Evolutionary conservation across 768 basidiomycete species (phyloP), one percentile per base, ranked within the genome.

Genomic region (Termitomyces sp.): DNA sequence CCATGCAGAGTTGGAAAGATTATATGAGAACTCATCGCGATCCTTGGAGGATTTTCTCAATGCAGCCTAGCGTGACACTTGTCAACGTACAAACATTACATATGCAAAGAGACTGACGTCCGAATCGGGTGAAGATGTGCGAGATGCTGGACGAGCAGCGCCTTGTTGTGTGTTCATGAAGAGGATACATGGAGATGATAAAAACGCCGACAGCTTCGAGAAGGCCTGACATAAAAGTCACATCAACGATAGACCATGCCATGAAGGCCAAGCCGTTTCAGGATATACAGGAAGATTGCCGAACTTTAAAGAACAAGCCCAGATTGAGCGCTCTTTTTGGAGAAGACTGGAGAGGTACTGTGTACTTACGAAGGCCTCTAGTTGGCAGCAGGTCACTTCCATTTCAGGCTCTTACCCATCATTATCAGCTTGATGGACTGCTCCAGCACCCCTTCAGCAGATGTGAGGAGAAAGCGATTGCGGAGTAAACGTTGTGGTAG

Each of bases 11-110:
- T 52, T 33, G 7, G 47, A 49, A 2, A 63, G 38, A 20, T 65
- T 40, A 44, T 74, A 72, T 0, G 22, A 4, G 52, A 71, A 73
- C 0, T 24, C 26, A 0, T 53, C 52, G 46, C 66, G 70, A 3
- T 43, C 9, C 5, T 58, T 24, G 38, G 71, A 73, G 40, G 65
- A 71, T 1, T 54, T 22, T 1, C 57, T 53, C n/a, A 62, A 40
- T 6, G 46, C 24, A 40, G 3, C 51, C 54, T 52, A 55, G 13
- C 9, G 11, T 22, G 22, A 38, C 9, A n/a, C 9, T 36, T 18
- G 26, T 36, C 11, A 5, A 9, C 24, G 14, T 1, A 16, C 35
- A 18, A 3, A 8, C 13, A 32, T 36, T 4, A 8, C 36, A 10
- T 0, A 36, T 36, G 32, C 6, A 8, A 36, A 35, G 33, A 35